Percentiles rank a stretch among this genome's conserved stretches.
Conservation (phyloP, 257 asterid genomes). For the Jaltomata sinuosa region DNA sequence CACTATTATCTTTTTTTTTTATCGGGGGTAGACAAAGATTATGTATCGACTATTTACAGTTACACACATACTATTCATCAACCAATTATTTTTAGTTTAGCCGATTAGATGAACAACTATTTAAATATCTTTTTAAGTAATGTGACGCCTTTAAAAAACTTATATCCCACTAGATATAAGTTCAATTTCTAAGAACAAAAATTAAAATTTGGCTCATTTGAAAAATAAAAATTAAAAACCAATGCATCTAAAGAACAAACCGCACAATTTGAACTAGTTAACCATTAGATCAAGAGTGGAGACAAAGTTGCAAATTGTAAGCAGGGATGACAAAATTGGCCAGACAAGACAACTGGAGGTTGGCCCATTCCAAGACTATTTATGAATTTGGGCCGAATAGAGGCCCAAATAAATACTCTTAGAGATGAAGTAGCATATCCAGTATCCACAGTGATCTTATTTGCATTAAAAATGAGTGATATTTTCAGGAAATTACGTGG, state of each 20-base stretch:
- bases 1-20: background rate
- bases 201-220: background rate
- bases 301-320: background rate
- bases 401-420: background rate
- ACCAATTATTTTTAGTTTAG: background rate
- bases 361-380: background rate
- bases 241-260: too few relatives aligned
- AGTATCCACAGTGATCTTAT: background rate
- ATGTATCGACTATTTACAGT: background rate
- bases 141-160: too few relatives aligned
- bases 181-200: background rate
- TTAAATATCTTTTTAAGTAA: background rate
- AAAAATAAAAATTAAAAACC: too few relatives aligned
- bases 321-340: too few relatives aligned
- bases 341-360: background rate
- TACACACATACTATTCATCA: background rate
- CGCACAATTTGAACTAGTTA: background rate
- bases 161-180: too few relatives aligned
- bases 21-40: background rate
- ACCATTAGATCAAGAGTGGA: background rate
- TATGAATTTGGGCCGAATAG: background rate
- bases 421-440: background rate
- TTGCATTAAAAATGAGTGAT: too few relatives aligned
- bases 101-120: background rate
- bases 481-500: too few relatives aligned